Conservation (phyloP, 805 yeast species). For the Ogataea paraovalis region DNA sequence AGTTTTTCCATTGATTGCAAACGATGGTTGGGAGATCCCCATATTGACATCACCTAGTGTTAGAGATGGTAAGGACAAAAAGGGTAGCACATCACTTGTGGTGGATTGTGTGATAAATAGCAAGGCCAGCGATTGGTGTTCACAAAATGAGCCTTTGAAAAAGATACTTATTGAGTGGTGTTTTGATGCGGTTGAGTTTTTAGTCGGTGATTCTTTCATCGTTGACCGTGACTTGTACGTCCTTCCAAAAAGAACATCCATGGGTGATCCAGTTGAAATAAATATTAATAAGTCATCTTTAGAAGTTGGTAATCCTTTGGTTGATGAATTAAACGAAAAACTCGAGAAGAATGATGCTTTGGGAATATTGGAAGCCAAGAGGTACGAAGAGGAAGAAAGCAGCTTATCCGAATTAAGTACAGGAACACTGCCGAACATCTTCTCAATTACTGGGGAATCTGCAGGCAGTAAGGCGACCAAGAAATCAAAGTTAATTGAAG, state of each 20-base stretch:
- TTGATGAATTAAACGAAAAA: slow-evolving; percentile 27
- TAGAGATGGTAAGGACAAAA: slow-evolving; percentile 58
- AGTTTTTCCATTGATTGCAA: slow-evolving; percentile 58
- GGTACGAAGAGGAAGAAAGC: slow-evolving; percentile 17
- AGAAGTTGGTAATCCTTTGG: slow-evolving; percentile 33
- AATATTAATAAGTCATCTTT: slow-evolving; percentile 40
- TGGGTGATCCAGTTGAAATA: slow-evolving; percentile 56
- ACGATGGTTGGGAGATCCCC: slow-evolving; percentile 83
- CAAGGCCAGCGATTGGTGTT: slow-evolving; percentile 58
- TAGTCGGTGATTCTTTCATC: slow-evolving; percentile 26
- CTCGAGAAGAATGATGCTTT: slow-evolving; percentile 39
- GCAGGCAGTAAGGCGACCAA: neutral
- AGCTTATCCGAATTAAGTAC: neutral
- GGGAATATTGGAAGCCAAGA: slow-evolving; percentile 40
- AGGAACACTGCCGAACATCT: slow-evolving; percentile 4
- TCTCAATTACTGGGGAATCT: neutral
- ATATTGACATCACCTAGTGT: slow-evolving; percentile 59
- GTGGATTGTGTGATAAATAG: slow-evolving; percentile 78
- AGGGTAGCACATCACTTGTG: slow-evolving; percentile 59
- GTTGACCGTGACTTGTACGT: slow-evolving; percentile 58
- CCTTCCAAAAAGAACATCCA: slow-evolving; percentile 67
- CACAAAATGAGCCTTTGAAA: slow-evolving; percentile 53
- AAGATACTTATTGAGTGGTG: slow-evolving; percentile 79
- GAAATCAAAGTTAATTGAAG: neutral
- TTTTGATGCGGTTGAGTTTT: slow-evolving; percentile 65